Conservation (phyloP, 108 stramenopile species). For the Nitzschia putrida region DNA sequence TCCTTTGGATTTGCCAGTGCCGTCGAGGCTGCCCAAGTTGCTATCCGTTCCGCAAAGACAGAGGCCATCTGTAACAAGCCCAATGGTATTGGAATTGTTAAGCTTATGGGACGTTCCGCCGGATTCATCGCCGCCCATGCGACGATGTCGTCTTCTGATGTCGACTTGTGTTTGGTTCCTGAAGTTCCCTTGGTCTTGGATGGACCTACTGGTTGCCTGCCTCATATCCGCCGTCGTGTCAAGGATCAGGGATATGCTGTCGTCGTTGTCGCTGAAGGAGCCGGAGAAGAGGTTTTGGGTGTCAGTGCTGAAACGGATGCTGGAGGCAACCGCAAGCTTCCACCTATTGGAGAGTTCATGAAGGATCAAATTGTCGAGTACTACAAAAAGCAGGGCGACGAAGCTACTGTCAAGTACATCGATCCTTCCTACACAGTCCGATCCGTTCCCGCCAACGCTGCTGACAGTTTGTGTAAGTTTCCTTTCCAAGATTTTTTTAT, state of each 20-base stretch:
- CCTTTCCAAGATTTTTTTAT: not conserved
- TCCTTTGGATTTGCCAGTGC: conserved; percentile 93
- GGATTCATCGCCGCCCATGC: conserved; percentile 95
- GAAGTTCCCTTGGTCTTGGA: conserved; percentile 94
- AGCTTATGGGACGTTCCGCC: conserved; percentile 94
- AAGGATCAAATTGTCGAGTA: conserved; percentile 71
- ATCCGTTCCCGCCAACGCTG: conserved; percentile 93
- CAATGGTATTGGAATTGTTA: conserved; percentile 95
- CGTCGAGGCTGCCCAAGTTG: conserved; percentile 89
- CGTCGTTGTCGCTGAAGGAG: conserved; percentile 97
- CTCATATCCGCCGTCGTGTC: conserved; percentile 80
- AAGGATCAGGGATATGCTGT: conserved; percentile 96
- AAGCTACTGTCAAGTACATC: conserved; percentile 84
- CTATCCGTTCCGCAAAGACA: conserved; percentile 87
- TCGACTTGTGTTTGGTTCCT: conserved; percentile 94
- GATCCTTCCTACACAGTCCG: conserved; percentile 98
- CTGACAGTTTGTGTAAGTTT: conserved; percentile 79
- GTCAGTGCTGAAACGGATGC: conserved; percentile 88
- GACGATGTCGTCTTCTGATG: conserved; percentile 88
- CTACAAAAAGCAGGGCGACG: conserved; percentile 76
- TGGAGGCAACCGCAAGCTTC: conserved; percentile 93
- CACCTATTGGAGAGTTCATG: conserved; percentile 92
- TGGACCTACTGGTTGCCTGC: conserved; percentile 88
- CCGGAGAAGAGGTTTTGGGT: conserved; percentile 94
- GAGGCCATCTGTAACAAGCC: conserved; percentile 96